Conservation (phyloP, 768 basidiomycete genomes). For the Lanmaoa rubissima region DNA sequence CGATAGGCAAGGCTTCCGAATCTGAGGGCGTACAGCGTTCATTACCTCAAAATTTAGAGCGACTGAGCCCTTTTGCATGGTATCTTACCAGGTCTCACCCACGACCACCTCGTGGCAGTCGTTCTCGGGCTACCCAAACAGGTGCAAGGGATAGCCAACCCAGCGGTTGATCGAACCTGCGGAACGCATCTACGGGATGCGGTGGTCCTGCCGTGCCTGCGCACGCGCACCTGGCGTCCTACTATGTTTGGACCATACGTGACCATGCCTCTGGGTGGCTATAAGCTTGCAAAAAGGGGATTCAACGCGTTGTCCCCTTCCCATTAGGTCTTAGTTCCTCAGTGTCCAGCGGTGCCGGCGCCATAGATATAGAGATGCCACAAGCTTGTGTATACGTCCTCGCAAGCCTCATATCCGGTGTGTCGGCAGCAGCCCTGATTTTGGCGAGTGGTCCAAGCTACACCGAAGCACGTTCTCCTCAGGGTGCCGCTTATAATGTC, state of each 20-base stretch:
- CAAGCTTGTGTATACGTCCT: slow-evolving; percentile 16
- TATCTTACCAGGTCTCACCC: background rate
- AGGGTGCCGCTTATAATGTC: slow-evolving; percentile 44
- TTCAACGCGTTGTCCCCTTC: slow-evolving; percentile 4
- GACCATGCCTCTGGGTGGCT: slow-evolving; percentile 21
- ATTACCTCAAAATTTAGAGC: slow-evolving; percentile 20
- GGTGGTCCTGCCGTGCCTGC: slow-evolving; percentile 21
- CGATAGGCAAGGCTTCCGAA: slow-evolving; percentile 7
- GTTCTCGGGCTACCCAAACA: background rate
- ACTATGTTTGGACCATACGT: slow-evolving; percentile 21
- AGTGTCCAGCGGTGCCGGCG: slow-evolving; percentile 13
- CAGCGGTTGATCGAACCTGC: background rate
- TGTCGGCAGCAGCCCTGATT: slow-evolving; percentile 22
- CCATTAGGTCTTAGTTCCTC: slow-evolving; percentile 5
- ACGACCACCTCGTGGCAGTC: slow-evolving; percentile 16
- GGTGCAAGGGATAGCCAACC: slow-evolving; percentile 1
- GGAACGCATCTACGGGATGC: slow-evolving; percentile 3
- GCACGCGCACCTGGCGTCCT: slow-evolving; percentile 18
- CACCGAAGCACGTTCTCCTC: slow-evolving; percentile 49
- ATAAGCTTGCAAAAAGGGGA: slow-evolving; percentile 16
- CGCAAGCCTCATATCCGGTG: slow-evolving; percentile 18
- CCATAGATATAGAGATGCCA: slow-evolving; percentile 21
- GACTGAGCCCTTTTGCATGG: background rate
- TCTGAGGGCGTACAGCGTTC: slow-evolving; percentile 14
- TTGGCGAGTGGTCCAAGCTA: slow-evolving; percentile 25